Evolutionary conservation across 2,329 filamentous ascomycete genomes (phyloP).

Genomic region (Talaromyces verruculosus): DNA sequence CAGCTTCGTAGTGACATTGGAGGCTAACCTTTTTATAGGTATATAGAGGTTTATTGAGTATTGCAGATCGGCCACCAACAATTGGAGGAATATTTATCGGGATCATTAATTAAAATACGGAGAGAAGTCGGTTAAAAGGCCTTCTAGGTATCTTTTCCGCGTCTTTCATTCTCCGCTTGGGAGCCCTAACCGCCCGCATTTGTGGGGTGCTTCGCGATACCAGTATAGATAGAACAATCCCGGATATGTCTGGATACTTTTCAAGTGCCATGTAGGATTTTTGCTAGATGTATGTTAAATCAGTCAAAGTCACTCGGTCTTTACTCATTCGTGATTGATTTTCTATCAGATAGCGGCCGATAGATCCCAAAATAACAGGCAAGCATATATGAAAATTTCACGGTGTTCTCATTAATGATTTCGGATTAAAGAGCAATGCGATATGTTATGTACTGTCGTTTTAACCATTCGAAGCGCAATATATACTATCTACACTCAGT

Average conservation of each 20-base stretch:
- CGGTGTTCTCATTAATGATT: not conserved
- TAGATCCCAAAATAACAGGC: not conserved
- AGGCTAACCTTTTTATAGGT: not conserved
- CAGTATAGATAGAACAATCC: not conserved
- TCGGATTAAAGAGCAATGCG: not conserved
- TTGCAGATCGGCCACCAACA: not conserved
- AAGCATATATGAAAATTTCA: not conserved
- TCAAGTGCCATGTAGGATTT: not conserved
- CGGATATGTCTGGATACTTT: not conserved
- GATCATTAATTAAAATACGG: not conserved
- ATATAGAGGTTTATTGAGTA: not conserved
- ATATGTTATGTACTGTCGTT: not conserved
- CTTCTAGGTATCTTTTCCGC: not conserved
- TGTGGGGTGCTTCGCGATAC: not conserved
- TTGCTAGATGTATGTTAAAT: not conserved
- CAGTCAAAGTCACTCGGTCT: not conserved
- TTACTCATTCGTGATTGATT: not conserved
- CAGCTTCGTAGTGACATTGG: not conserved
- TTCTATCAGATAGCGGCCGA: not conserved
- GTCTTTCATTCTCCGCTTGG: not conserved
- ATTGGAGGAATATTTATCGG: conserved; percentile 4
- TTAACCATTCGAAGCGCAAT: too few species aligned
- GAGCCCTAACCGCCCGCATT: not conserved
- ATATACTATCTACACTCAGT: too few species aligned
- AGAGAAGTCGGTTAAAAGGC: not conserved